These are phyloP conservation scores for Dendryphion nanum DNA, from an alignment of 2,329 filamentous ascomycete species.

Conservation along the genomic window DNA sequence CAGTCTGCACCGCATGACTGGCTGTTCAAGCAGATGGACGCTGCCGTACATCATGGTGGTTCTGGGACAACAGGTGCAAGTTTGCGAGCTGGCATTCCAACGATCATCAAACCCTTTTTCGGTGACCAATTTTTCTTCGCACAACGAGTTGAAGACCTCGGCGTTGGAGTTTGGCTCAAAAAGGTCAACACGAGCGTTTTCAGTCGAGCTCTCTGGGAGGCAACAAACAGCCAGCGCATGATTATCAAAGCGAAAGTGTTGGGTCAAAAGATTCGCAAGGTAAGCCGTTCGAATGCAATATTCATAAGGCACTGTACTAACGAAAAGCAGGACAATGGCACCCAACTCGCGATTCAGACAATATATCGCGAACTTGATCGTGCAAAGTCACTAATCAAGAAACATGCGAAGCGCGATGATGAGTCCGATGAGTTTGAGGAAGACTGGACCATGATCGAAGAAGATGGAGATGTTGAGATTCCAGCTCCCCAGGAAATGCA, in stretches of 20 bases:
- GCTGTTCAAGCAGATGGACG: slow-evolving; percentile 92
- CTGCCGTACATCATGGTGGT: slow-evolving; percentile 90
- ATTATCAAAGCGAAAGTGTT: slow-evolving; percentile 78
- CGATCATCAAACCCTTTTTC: slow-evolving; percentile 95
- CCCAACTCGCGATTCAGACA: slow-evolving; percentile 84
- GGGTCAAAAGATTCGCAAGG: slow-evolving; percentile 83
- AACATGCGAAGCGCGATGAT: slow-evolving; percentile 41
- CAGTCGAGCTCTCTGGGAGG: slow-evolving; percentile 84
- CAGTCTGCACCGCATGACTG: slow-evolving; percentile 93
- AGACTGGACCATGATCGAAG: slow-evolving; percentile 87
- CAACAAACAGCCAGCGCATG: slow-evolving; percentile 87
- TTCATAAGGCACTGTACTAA: slow-evolving; percentile 10
- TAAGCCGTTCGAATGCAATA: slow-evolving; percentile 44
- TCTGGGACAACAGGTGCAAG: slow-evolving; percentile 94
- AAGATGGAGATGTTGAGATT: slow-evolving; percentile 45
- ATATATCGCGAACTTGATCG: slow-evolving; percentile 96
- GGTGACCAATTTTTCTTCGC: slow-evolving; percentile 98
- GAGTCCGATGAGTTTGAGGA: slow-evolving; percentile 67
- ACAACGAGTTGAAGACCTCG: slow-evolving; percentile 82
- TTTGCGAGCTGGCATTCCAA: slow-evolving; percentile 84
- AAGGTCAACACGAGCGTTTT: slow-evolving; percentile 87
- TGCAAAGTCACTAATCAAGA: slow-evolving; percentile 77
- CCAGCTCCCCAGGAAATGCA: slow-evolving; percentile 20
- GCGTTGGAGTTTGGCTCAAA: slow-evolving; percentile 85
- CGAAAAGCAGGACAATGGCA: slow-evolving; percentile 71